Evolutionary conservation across 176 grass and related monocot species (phyloP).

Genomic region (Olyra latifolia): DNA sequence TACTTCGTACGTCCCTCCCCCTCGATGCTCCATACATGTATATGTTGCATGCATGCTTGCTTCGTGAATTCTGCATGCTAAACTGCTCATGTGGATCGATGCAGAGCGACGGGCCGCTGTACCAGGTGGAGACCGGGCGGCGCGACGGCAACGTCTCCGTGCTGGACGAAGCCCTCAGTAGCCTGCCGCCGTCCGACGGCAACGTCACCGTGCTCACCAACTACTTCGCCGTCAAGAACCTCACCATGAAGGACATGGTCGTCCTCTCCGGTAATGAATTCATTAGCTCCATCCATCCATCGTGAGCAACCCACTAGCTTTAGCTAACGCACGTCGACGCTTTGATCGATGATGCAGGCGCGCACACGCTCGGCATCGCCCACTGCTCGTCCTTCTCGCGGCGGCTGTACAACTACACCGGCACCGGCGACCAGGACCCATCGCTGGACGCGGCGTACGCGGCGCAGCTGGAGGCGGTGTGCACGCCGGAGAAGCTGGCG

Average conservation of each 20-base stretch:
- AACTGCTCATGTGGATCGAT: background rate
- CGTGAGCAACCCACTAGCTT: background rate
- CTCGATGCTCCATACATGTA: no score
- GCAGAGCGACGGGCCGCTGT: conserved; percentile 48
- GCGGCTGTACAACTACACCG: conserved; percentile 62
- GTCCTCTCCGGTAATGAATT: conserved; percentile 59
- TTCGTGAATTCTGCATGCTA: no score
- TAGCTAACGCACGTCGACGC: no score
- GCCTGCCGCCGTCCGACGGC: conserved; percentile 46
- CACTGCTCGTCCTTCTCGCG: conserved; percentile 55
- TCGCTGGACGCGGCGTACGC: conserved; percentile 40
- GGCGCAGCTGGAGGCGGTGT: conserved; percentile 15
- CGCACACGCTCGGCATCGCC: conserved; percentile 60
- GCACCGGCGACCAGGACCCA: conserved; percentile 45
- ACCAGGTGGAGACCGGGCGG: conserved; percentile 50
- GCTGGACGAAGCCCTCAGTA: conserved; percentile 20
- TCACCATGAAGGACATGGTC: conserved; percentile 64
- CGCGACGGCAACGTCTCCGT: conserved; percentile 58
- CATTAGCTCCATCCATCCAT: no score
- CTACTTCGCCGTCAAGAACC: conserved; percentile 54
- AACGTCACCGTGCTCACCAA: conserved; percentile 47
- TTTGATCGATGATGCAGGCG: conserved; percentile 11
- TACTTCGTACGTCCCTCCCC: conserved; percentile 45
- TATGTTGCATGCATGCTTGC: background rate
- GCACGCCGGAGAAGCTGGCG: background rate